Evolutionary conservation across 2,329 filamentous ascomycete species (phyloP).

Genomic region (Arthrinium phaeospermum): DNA sequence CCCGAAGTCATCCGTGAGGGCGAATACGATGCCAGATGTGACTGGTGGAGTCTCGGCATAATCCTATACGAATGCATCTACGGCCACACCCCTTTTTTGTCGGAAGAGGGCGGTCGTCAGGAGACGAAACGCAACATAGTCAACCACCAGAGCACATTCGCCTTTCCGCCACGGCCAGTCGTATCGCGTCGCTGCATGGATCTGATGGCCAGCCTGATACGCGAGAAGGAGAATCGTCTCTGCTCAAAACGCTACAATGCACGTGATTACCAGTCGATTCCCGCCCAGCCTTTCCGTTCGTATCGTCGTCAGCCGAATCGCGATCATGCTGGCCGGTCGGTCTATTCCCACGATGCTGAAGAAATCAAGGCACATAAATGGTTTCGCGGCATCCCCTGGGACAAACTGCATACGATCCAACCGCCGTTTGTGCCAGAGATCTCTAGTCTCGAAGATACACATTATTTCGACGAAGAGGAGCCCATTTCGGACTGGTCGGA

Average conservation of each 20-base stretch:
- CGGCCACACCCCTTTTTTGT: slow-evolving; percentile 87
- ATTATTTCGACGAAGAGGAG: slow-evolving; percentile 88
- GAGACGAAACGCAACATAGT: slow-evolving; percentile 87
- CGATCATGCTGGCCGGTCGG: slow-evolving; percentile 59
- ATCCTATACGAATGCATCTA: slow-evolving; percentile 96
- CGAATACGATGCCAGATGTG: slow-evolving; percentile 88
- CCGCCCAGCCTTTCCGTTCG: slow-evolving; percentile 24
- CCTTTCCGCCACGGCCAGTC: slow-evolving; percentile 69
- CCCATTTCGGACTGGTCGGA: slow-evolving; percentile 69
- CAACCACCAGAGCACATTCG: slow-evolving; percentile 71
- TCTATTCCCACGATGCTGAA: slow-evolving; percentile 82
- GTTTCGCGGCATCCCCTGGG: slow-evolving; percentile 82
- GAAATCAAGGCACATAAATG: slow-evolving; percentile 91
- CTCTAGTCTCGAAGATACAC: slow-evolving; percentile 72
- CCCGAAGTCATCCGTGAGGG: slow-evolving; percentile 87
- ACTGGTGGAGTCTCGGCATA: slow-evolving; percentile 96
- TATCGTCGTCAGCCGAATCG: slow-evolving; percentile 36
- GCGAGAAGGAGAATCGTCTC: slow-evolving; percentile 76
- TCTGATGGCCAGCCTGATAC: slow-evolving; percentile 74
- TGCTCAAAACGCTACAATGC: slow-evolving; percentile 76
- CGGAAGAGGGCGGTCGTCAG: slow-evolving; percentile 73
- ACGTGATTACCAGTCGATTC: slow-evolving; percentile 57
- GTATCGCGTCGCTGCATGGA: slow-evolving; percentile 77
- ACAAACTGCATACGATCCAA: slow-evolving; percentile 68
- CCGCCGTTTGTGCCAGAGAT: slow-evolving; percentile 86